Evolutionary conservation across 2,329 filamentous ascomycete species (phyloP), one percentile per base, ranked within the genome.

Genomic region (Sarocladiaceae sp.): DNA sequence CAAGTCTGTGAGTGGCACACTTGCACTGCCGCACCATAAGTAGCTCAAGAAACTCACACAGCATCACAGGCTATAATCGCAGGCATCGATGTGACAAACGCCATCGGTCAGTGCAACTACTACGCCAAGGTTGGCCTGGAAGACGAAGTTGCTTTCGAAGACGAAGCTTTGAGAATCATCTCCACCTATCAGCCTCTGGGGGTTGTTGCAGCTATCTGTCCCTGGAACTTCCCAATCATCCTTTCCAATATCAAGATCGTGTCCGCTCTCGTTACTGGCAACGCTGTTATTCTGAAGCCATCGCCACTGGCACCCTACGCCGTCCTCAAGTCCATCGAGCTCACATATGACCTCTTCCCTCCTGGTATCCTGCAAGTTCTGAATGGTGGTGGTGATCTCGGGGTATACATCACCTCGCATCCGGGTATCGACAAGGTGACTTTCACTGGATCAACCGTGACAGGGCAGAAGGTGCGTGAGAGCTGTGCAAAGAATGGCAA

Each of bases 131-230:
- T 28, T 25, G 40, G 13, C 10, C 40, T 46, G 7, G 23, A 46
- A 28, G 40, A 46, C 25, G 40, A 46, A 18, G 18, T 46, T 15
- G 10, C 40, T 15, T 46, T 8, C 23, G 49, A 39, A 25, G 23
- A 51, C 35, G 4, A 52, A 73, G 25, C 62, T 66, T 18, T 64
- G 63, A n/a, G 62, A 66, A 50, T 71, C 69, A 10, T 46, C n/a
- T 12, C 40, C 23, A 46, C 40, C 66, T 76, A 78, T 58, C 86
- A 89, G 73, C 84, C 86, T 55, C 70, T 89, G 60, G 86, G 86
- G 51, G 80, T 89, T 18, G 82, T 86, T 47, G 85, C 84, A 50
- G 84, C 86, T 35, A 89, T 89, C 55, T 89, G 86, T 72, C 86
- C 86, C 2, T 89, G 78, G 77, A 82, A 82, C 58, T 79, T 77